These are phyloP conservation scores for Cystobasidium sp. DNA, from an alignment of 1,284 basidiomycete genomes.

Conservation along the genomic window DNA sequence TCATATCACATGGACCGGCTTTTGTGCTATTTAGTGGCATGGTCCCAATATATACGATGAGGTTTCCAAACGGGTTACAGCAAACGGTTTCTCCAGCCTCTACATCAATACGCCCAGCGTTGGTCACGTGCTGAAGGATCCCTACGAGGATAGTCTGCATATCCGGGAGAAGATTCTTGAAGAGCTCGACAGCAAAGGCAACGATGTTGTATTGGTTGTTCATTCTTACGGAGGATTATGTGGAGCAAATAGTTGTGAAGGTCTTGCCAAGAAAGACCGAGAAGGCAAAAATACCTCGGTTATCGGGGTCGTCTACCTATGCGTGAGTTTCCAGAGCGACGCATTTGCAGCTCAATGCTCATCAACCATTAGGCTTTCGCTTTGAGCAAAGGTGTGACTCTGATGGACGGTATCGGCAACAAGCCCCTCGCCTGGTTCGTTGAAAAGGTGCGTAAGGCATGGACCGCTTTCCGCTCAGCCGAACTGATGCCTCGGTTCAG, in stretches of 20 bases:
- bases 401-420: constrained; percentile 20
- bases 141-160: constrained; percentile 1
- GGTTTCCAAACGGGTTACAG: too few species aligned
- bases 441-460: not conserved
- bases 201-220: constrained; percentile 37
- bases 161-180: not conserved
- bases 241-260: constrained; percentile 38
- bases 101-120: not conserved
- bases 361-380: constrained; percentile 5
- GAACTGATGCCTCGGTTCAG: too few species aligned
- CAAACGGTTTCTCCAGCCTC: too few species aligned
- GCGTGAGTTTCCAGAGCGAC: not conserved
- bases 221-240: constrained; percentile 45
- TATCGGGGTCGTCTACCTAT: constrained; percentile 1
- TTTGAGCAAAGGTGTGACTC: constrained; percentile 9
- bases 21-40: too few species aligned
- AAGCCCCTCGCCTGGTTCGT: constrained; percentile 8
- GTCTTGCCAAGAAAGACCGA: constrained; percentile 36
- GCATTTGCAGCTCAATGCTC: not conserved
- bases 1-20: too few species aligned
- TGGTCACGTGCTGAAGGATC: constrained; percentile 6
- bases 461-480: too few species aligned
- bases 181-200: constrained; percentile 21
- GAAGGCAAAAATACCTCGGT: constrained; percentile 22
- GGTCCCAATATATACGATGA: too few species aligned